Evolutionary conservation across 345 rosid genomes (phyloP).

Genomic region (rapeseed (Brassica napus)): DNA sequence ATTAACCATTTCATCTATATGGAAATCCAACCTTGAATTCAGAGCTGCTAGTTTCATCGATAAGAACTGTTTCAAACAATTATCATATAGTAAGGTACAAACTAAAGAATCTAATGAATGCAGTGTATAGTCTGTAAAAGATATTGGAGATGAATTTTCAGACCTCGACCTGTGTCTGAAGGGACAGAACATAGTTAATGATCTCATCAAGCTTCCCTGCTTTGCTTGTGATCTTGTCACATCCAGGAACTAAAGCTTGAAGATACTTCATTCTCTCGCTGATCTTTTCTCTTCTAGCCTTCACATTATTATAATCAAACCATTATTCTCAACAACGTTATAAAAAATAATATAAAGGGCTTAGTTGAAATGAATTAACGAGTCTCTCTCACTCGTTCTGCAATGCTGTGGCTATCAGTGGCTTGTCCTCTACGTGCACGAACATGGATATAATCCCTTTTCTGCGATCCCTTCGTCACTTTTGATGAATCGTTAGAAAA

Average conservation of each 20-base stretch:
- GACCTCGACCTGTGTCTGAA: slow-evolving; percentile 98
- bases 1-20: slow-evolving; percentile 48
- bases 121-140: not conserved
- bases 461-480: slow-evolving; percentile 45
- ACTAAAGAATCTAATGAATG: not conserved
- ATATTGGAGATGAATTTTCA: slow-evolving; percentile 33
- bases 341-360: not conserved
- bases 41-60: slow-evolving; percentile 98
- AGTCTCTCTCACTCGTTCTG: slow-evolving; percentile 77
- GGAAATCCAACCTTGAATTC: slow-evolving; percentile 70
- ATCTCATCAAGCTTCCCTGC: slow-evolving; percentile 99
- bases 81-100: slow-evolving; percentile 26
- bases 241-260: slow-evolving; percentile 97
- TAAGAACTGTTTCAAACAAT: slow-evolving; percentile 62
- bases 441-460: slow-evolving; percentile 79
- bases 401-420: slow-evolving; percentile 96
- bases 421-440: slow-evolving; percentile 98
- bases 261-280: slow-evolving; percentile 95
- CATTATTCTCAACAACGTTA: not conserved
- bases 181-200: slow-evolving; percentile 94
- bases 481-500: slow-evolving; percentile 71
- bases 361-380: not conserved
- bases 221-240: slow-evolving; percentile 94
- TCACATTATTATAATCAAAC: not conserved
- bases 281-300: slow-evolving; percentile 97